Evolutionary conservation across 2,329 filamentous ascomycete species (phyloP).

Genomic region (Curvularia hawaiiensis): DNA sequence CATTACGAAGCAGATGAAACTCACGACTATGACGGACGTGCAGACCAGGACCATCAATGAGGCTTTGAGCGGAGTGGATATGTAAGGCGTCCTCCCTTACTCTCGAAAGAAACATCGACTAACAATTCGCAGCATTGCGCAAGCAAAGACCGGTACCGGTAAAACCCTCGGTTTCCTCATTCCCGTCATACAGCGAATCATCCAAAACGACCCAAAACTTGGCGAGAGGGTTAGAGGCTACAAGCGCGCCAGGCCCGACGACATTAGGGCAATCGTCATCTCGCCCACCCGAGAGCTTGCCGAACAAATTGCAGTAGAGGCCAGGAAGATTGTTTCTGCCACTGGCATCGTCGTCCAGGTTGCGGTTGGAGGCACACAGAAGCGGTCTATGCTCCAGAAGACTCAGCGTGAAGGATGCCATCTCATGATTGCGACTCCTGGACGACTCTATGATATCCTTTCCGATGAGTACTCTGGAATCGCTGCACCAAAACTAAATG

Average conservation of each 20-base stretch:
- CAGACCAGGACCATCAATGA: constrained; percentile 83
- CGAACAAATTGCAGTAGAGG: constrained; percentile 73
- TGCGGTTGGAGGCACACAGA: constrained; percentile 92
- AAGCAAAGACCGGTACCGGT: constrained; percentile 95
- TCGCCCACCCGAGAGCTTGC: constrained; percentile 68
- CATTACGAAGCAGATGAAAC: constrained; percentile 73
- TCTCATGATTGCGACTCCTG: constrained; percentile 87
- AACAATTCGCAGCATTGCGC: constrained; percentile 64
- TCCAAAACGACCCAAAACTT: constrained; percentile 67
- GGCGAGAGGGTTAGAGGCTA: constrained; percentile 51
- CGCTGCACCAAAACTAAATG: constrained; percentile 64
- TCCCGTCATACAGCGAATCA: constrained; percentile 80
- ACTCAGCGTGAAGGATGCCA: constrained; percentile 82
- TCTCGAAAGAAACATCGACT: constrained; percentile 5
- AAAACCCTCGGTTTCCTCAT: constrained; percentile 95
- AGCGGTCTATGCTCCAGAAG: constrained; percentile 67
- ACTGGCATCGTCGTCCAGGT: constrained; percentile 74
- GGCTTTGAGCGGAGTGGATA: constrained; percentile 78
- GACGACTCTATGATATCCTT: constrained; percentile 82
- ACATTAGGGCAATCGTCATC: constrained; percentile 65
- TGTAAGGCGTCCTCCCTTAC: constrained; percentile 62
- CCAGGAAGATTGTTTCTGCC: constrained; percentile 65
- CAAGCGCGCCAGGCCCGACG: constrained; percentile 52
- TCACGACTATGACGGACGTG: constrained; percentile 90
- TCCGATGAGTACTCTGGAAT: constrained; percentile 68